Evolutionary conservation across 2,329 filamentous ascomycete genomes (phyloP), one percentile per base, ranked within the genome.

Genomic region (Colletotrichum orbiculare): DNA sequence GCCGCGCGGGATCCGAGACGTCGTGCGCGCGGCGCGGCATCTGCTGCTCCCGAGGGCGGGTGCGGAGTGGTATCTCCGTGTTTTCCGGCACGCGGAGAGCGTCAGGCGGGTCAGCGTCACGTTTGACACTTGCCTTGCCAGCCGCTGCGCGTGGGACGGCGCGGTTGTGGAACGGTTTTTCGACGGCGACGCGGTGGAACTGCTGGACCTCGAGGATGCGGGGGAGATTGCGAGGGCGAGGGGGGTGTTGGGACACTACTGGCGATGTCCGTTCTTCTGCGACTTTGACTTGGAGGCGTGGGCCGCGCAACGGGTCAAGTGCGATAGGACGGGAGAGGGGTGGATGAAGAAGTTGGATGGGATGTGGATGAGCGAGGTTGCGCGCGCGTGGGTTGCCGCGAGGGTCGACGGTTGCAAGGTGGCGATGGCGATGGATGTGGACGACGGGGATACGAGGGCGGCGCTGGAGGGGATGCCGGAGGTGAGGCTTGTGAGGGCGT

Each of bases 351-450:
- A 43, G 11, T 12, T 66, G 7, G 46, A 54, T 1, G 17, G 15
- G 17, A 54, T 54, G 2, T 66, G 64, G 64, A 54, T 60, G 64
- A 55, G 64, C 11, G 64, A 66, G 11, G 54, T 66, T 25, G 60
- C 64, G 3, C 54, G 39, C 4, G 64, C 60, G 0, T 66, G 60
- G 64, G 54, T 52, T 5, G 42, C 60, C 54, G 64, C 58, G 2
- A 61, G n/a, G 43, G 33, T 46, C 3, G 13, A 34, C 1, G 39
- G 10, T 2, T 15, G 15, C 2, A 7, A 46, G 43, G 10, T n/a
- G 6, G 46, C 45, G 39, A 9, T 10, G 8, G 15, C 13, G 12
- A 33, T 64, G 2, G 50, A 66, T 50, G 25, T 55, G 1, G 35
- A 65, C 1, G n/a, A 46, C 4, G 45, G 12, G 0, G 17, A 4